These are phyloP conservation scores for Wickerhamomyces subpelliculosus DNA, from an alignment of 805 yeast genomes.

Conservation along the genomic window DNA sequence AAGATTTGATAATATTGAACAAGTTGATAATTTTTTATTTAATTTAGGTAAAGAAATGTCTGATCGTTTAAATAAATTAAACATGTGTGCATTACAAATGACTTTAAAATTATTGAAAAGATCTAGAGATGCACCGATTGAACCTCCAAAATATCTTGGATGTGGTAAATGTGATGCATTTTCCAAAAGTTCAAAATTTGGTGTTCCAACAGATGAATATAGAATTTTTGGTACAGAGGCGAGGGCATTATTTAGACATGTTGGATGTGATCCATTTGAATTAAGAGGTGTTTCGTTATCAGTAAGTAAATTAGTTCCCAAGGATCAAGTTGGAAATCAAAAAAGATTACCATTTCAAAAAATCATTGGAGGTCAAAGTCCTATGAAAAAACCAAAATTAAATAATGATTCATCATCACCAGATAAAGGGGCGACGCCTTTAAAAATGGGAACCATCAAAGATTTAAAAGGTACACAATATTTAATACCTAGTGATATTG, in stretches of 20 bases:
- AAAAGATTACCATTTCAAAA: constrained; percentile 28
- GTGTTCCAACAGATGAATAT: constrained; percentile 50
- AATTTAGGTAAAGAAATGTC: constrained; percentile 54
- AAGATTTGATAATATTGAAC: constrained; percentile 51
- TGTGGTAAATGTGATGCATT: constrained; percentile 71
- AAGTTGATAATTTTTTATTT: constrained; percentile 59
- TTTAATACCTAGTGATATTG: constrained; percentile 23
- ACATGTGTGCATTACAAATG: constrained; percentile 47
- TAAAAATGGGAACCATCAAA: not conserved
- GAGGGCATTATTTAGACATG: constrained; percentile 44
- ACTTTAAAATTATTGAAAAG: constrained; percentile 62
- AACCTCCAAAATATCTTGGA: constrained; percentile 77
- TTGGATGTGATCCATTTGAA: constrained; percentile 58
- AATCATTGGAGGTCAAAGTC: too few relatives aligned
- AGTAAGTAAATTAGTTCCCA: constrained; percentile 47
- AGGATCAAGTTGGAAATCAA: constrained; percentile 21
- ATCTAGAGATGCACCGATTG: constrained; percentile 59
- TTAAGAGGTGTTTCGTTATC: constrained; percentile 76
- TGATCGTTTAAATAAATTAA: constrained; percentile 39
- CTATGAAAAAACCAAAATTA: too few relatives aligned
- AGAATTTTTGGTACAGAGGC: constrained; percentile 58
- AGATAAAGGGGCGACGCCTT: not conserved
- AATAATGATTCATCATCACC: not conserved
- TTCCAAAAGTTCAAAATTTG: constrained; percentile 52
- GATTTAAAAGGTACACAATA: constrained; percentile 12